Evolutionary conservation across 805 yeast species (phyloP).

Genomic region (Myxozyma neotropica): DNA sequence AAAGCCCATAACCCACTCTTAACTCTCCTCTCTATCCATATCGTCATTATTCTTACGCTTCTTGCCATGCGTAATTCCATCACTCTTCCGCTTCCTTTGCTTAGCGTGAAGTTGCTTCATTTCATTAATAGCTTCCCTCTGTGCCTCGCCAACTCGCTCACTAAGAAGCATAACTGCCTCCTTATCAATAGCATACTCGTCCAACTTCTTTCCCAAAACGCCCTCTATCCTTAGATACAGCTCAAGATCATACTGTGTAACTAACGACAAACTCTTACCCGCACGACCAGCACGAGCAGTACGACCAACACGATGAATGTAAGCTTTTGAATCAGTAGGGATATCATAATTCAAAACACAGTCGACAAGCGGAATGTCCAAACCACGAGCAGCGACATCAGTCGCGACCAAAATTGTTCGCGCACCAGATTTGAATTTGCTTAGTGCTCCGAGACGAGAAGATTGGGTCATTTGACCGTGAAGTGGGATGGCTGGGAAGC

Average conservation of each 20-base stretch:
- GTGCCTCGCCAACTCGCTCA: constrained; percentile 87
- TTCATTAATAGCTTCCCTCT: constrained; percentile 82
- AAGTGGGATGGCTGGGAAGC: constrained; percentile 86
- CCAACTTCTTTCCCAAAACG: constrained; percentile 79
- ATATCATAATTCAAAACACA: constrained; percentile 96
- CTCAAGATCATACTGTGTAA: constrained; percentile 94
- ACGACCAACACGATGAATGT: constrained; percentile 97
- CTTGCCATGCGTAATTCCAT: constrained; percentile 37
- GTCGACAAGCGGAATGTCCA: constrained; percentile 97
- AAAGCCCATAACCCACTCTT: too few species aligned
- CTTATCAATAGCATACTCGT: constrained; percentile 78
- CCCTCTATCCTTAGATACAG: constrained; percentile 84
- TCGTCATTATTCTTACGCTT: constrained; percentile 50
- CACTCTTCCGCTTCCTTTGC: constrained; percentile 39
- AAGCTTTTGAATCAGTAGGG: constrained; percentile 96
- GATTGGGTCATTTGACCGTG: constrained; percentile 91
- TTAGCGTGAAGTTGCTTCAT: constrained; percentile 67
- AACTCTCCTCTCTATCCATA: constrained; percentile 50
- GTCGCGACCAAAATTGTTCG: constrained; percentile 97
- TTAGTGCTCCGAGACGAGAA: constrained; percentile 87
- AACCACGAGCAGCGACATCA: constrained; percentile 99
- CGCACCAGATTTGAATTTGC: constrained; percentile 86
- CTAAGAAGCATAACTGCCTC: constrained; percentile 76
- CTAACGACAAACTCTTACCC: constrained; percentile 82
- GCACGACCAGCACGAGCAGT: constrained; percentile 93